Base-by-base conservation (phyloP, 1,139 yeast species). In the Suhomyces bolitotheri region DNA sequence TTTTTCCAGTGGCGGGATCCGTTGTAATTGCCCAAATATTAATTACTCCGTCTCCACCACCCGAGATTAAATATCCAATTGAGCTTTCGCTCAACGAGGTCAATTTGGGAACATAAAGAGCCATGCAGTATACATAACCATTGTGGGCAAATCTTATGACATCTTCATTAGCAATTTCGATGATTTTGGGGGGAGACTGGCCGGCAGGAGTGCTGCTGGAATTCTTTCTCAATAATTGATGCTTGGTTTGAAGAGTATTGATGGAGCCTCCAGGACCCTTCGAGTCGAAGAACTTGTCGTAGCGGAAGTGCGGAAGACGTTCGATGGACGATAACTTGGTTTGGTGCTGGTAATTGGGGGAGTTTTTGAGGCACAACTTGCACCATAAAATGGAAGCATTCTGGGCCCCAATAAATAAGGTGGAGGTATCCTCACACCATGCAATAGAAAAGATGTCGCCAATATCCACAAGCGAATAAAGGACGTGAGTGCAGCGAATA, bases 381-480 rank as follows among this genome's bases (percentile, higher is more conserved):
- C 87, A 78, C 82, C 87, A 90, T 25, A 87, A 75, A 15, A 92
- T 75, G 1, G 92, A 77, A 1, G 97, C 96, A 55, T 90, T 90
- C 57, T 92, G 97, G 8, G 96, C 82, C 1, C 98, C 98, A 47
- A 88, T 76, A 46, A 82, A 87, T 8, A 92, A 64, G 0, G 88
- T 77, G 31, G 79, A 73, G 10, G 76, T 57, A 1, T 62, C 49
- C 14, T 78, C 78, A 20, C 82, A 73, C 80, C 94, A 88, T 4
- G 80, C 76, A 22, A 92, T 64, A 4, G 96, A 83, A 55, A 92
- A 90, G 13, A 92, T 83, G 57, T 92, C 98, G 27, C 98, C 98
- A 34, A 92, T 84, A 60, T 92, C 98, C 28, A 85, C 75, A 12
- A 83, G 60, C 0, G 95, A 83, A 56, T 92, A 92, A 8, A 90